Evolutionary conservation across 768 basidiomycete species (phyloP).

Genomic region (Mycena leptocephala): DNA sequence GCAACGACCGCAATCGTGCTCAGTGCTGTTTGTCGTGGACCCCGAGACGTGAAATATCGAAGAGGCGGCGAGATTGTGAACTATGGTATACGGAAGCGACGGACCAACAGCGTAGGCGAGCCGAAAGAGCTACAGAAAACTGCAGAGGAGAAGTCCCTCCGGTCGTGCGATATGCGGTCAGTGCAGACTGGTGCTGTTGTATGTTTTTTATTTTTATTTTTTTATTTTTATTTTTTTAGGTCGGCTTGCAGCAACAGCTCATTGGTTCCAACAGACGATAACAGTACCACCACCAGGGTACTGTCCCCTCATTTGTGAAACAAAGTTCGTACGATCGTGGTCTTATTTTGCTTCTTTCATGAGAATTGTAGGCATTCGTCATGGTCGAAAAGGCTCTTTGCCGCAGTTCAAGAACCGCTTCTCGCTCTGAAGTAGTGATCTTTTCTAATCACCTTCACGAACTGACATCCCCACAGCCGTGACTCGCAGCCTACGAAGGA

Average conservation of each 20-base stretch:
- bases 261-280: constrained; percentile 69
- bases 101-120: constrained; percentile 47
- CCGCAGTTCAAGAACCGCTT: constrained; percentile 93
- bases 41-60: constrained; percentile 83
- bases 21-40: constrained; percentile 90
- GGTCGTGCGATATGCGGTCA: constrained; percentile 91
- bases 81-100: constrained; percentile 82
- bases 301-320: constrained; percentile 73
- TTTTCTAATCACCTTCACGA: neutral
- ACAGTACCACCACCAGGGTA: constrained; percentile 81
- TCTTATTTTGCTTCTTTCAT: neutral
- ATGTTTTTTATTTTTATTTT: constrained; percentile 54
- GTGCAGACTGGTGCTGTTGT: constrained; percentile 88
- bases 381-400: constrained; percentile 82
- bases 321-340: constrained; percentile 62
- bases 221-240: too few species aligned
- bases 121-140: constrained; percentile 54
- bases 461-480: constrained; percentile 43
- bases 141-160: constrained; percentile 83
- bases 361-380: constrained; percentile 70
- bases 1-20: constrained; percentile 79
- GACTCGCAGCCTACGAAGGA: constrained; percentile 74
- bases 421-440: constrained; percentile 73
- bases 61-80: constrained; percentile 86
- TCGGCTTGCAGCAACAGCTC: neutral